A percentile compares a stretch with the other conserved stretches of the same genome.
Conservation (phyloP, 202 grass and related monocot species). For the Dendrocalamus latiflorus region DNA sequence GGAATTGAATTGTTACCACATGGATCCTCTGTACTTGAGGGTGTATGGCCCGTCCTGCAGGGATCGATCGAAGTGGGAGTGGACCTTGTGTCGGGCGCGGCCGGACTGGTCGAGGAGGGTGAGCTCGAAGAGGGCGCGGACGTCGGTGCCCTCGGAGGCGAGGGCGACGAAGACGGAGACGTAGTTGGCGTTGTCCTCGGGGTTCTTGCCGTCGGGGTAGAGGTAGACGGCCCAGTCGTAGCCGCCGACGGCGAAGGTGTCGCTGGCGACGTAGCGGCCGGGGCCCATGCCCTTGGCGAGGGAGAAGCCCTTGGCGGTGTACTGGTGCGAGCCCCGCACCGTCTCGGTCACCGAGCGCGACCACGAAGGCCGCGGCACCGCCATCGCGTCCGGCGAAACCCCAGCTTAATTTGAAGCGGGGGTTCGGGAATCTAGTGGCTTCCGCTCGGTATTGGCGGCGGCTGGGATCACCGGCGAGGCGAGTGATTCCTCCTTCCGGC, state of each 20-base stretch:
- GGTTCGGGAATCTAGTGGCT: too few relatives aligned
- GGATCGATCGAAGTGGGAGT: slow-evolving; percentile 71
- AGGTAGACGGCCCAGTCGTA: slow-evolving; percentile 82
- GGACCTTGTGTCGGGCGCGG: slow-evolving; percentile 66
- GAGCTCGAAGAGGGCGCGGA: slow-evolving; percentile 85
- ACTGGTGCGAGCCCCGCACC: slow-evolving; percentile 71
- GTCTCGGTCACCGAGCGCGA: slow-evolving; percentile 68
- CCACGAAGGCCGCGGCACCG: slow-evolving; percentile 32
- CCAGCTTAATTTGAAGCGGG: too few relatives aligned
- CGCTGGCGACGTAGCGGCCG: slow-evolving; percentile 65
- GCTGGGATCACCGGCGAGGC: too few relatives aligned
- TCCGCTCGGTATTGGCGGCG: too few relatives aligned
- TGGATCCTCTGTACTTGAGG: slow-evolving; percentile 80
- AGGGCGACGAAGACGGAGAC: slow-evolving; percentile 89
- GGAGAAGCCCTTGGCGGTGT: slow-evolving; percentile 73
- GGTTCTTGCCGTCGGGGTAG: slow-evolving; percentile 84
- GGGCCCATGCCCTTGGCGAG: slow-evolving; percentile 74
- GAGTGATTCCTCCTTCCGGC: too few relatives aligned
- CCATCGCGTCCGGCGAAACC: slow-evolving; percentile 29
- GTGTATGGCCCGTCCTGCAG: slow-evolving; percentile 63
- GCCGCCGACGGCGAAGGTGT: slow-evolving; percentile 74
- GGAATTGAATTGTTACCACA: slow-evolving; percentile 56
- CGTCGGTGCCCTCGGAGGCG: slow-evolving; percentile 73
- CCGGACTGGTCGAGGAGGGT: slow-evolving; percentile 78
- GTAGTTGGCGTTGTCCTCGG: slow-evolving; percentile 70